A percentile compares a stretch with the other conserved stretches of the same genome.
Evolutionary conservation across 805 yeast species (phyloP).

Genomic region (Starmerella floris): DNA sequence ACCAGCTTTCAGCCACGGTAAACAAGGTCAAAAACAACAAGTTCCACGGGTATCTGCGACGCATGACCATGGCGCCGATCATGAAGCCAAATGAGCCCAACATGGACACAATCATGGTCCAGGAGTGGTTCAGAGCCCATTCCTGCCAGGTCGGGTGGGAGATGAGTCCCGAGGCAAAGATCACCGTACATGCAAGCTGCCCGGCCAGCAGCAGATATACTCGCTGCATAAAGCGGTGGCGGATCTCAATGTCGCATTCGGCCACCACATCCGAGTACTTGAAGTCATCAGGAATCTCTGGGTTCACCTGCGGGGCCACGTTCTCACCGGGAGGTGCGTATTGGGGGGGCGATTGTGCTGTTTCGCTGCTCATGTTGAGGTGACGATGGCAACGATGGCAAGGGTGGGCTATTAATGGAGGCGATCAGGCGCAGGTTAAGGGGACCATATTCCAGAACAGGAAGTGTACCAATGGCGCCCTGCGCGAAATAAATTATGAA

Average conservation of each 20-base stretch:
- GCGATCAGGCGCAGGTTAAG: neutral
- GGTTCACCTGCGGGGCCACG: slow-evolving; percentile 3
- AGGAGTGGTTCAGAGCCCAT: slow-evolving; percentile 46
- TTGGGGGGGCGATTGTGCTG: slow-evolving; percentile 9
- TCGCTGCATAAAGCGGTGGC: slow-evolving; percentile 64
- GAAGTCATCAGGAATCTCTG: slow-evolving; percentile 46
- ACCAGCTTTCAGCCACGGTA: slow-evolving; percentile 62
- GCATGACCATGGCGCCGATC: slow-evolving; percentile 49
- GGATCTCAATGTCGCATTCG: slow-evolving; percentile 59
- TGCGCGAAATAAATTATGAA: too few relatives aligned
- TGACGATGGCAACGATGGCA: too few relatives aligned
- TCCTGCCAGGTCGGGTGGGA: slow-evolving; percentile 33
- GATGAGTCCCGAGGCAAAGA: slow-evolving; percentile 41
- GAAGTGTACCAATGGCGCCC: too few relatives aligned
- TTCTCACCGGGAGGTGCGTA: slow-evolving; percentile 17
- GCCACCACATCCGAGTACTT: slow-evolving; percentile 67
- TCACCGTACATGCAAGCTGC: slow-evolving; percentile 52
- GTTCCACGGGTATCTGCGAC: slow-evolving; percentile 57
- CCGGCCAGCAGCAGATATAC: slow-evolving; percentile 59
- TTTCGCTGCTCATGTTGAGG: neutral
- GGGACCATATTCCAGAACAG: too few relatives aligned
- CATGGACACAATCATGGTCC: slow-evolving; percentile 45
- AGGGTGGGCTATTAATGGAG: neutral
- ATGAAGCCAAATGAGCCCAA: slow-evolving; percentile 51
- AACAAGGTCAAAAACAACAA: slow-evolving; percentile 47